A percentile compares a stretch with the other conserved stretches of the same genome.
Evolutionary conservation across 768 basidiomycete species (phyloP).

Genomic region (Russula compacta): DNA sequence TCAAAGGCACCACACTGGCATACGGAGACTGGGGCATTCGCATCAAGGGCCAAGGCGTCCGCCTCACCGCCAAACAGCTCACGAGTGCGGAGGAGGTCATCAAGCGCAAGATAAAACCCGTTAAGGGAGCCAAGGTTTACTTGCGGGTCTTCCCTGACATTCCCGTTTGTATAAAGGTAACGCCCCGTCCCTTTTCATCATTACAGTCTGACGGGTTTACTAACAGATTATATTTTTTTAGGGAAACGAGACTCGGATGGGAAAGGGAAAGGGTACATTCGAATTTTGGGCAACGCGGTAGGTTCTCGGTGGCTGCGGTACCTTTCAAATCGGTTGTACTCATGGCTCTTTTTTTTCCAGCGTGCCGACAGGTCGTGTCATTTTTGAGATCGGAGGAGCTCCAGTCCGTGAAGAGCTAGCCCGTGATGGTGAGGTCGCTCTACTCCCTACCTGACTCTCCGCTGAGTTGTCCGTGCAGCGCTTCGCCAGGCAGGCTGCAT

Average conservation of each 20-base stretch:
- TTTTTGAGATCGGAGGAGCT: slow-evolving; percentile 88
- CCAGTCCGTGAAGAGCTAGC: slow-evolving; percentile 90
- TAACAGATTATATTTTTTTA: slow-evolving; percentile 23
- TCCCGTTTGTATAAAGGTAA: slow-evolving; percentile 92
- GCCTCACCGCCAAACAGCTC: slow-evolving; percentile 86
- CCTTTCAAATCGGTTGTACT: not conserved
- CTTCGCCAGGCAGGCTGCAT: slow-evolving; percentile 83
- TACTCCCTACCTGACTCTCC: not conserved
- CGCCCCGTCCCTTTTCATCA: slow-evolving; percentile 21
- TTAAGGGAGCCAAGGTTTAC: slow-evolving; percentile 84
- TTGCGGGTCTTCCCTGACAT: slow-evolving; percentile 93
- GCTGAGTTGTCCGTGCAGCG: slow-evolving; percentile 38
- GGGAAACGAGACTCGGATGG: slow-evolving; percentile 99
- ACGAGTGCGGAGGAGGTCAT: slow-evolving; percentile 80
- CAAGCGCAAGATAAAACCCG: slow-evolving; percentile 77
- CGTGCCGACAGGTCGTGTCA: slow-evolving; percentile 78
- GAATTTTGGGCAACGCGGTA: slow-evolving; percentile 96
- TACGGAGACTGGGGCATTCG: slow-evolving; percentile 90
- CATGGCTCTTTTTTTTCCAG: slow-evolving; percentile 31
- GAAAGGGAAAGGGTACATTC: slow-evolving; percentile 96
- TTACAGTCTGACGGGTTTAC: not conserved
- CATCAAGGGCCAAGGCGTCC: slow-evolving; percentile 70
- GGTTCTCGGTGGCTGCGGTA: slow-evolving; percentile 19
- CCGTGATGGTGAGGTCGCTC: slow-evolving; percentile 60
- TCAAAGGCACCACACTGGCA: slow-evolving; percentile 85